Evolutionary conservation across 73 alveolate species (phyloP).

Genomic region (Symbiodinium pilosum): DNA sequence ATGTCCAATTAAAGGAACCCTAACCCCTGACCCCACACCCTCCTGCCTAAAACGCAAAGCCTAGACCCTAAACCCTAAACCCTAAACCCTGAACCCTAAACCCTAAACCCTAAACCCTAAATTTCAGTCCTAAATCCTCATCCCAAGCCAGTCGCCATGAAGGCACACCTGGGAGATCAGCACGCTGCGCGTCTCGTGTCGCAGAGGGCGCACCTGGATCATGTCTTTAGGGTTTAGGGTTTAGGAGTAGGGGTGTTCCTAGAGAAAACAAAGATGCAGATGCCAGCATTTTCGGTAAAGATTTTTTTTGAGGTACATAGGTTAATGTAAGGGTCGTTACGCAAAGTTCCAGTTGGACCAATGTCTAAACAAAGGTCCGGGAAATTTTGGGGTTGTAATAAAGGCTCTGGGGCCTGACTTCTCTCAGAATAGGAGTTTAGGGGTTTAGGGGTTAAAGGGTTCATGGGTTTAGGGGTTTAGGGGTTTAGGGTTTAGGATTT

Average conservation of each 20-base stretch:
- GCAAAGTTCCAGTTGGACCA: too few species aligned
- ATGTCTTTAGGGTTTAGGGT: too few species aligned
- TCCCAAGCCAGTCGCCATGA: background rate
- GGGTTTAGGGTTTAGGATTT: too few species aligned
- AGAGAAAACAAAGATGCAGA: background rate
- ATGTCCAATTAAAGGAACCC: conserved; percentile 1
- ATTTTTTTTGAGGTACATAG: background rate
- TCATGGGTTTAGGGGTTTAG: too few species aligned
- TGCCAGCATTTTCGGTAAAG: background rate
- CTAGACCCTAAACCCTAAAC: background rate
- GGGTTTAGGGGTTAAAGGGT: too few species aligned
- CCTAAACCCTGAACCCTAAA: background rate
- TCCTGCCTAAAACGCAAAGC: background rate
- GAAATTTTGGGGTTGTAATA: too few species aligned
- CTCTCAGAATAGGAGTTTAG: too few species aligned
- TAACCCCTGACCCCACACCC: background rate
- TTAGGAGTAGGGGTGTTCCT: too few species aligned
- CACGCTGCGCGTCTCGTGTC: background rate
- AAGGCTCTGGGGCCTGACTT: too few species aligned
- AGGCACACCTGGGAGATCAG: conserved; percentile 4
- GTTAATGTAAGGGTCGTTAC: too few species aligned
- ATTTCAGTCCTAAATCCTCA: background rate
- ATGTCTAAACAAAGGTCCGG: too few species aligned
- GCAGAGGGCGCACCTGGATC: conserved; percentile 12
- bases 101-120: background rate